Conservation (phyloP, 2,329 filamentous ascomycete genomes). For the Macrophomina pseudophaseolina region DNA sequence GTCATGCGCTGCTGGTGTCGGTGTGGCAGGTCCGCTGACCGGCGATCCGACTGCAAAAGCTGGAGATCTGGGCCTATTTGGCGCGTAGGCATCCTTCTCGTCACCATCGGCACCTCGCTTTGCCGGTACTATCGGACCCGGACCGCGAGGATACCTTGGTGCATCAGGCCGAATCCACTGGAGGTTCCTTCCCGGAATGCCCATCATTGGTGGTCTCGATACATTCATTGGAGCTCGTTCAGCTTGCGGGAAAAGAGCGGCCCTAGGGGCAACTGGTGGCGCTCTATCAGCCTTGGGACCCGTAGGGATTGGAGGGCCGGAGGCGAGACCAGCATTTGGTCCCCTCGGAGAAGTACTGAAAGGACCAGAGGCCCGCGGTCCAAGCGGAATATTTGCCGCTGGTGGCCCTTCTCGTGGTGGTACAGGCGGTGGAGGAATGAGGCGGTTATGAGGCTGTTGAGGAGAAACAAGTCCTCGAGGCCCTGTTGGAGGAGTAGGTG, state of each 20-base stretch:
- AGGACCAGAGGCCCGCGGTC: conserved; percentile 35
- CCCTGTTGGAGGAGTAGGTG: conserved; percentile 20
- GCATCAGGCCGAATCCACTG: conserved; percentile 51
- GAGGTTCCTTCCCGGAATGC: conserved; percentile 41
- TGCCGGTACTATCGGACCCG: conserved; percentile 40
- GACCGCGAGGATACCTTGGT: conserved; percentile 30
- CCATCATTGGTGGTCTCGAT: conserved; percentile 39
- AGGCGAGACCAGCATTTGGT: conserved; percentile 13
- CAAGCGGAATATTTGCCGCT: conserved; percentile 34
- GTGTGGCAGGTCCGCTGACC: conserved; percentile 10
- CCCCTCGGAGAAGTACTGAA: conserved; percentile 44
- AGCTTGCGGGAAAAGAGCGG: conserved; percentile 39
- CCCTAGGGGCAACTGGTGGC: conserved; percentile 32
- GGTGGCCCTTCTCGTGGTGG: conserved; percentile 38
- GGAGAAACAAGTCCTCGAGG: conserved; percentile 25
- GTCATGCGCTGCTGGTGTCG: conserved; percentile 34
- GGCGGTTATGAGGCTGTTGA: conserved; percentile 24
- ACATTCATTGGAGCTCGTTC: conserved; percentile 37
- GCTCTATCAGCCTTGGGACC: conserved; percentile 46
- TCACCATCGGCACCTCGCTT: conserved; percentile 53
- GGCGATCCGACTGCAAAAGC: conserved; percentile 20
- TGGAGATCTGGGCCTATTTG: conserved; percentile 23
- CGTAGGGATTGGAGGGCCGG: conserved; percentile 39
- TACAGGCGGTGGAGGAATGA: conserved; percentile 31
- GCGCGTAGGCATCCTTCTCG: conserved; percentile 43